These are phyloP conservation scores for Boletus sp. DNA, from an alignment of 1,284 basidiomycete genomes.

Conservation along the genomic window DNA sequence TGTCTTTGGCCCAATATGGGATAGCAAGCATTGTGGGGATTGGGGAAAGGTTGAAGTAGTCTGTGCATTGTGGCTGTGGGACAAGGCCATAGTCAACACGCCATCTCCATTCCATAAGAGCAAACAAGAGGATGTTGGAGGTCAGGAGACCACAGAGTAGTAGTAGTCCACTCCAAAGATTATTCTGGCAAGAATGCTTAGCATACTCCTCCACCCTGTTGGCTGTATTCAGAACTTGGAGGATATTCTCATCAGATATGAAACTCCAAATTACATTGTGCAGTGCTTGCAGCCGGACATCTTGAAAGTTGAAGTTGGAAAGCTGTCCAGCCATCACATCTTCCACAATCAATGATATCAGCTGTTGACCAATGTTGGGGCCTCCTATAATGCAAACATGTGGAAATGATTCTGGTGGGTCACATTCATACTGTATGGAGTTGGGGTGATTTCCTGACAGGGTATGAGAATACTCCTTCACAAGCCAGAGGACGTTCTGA, in stretches of 20 bases:
- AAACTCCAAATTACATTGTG: slow-evolving; percentile 21
- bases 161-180: slow-evolving; percentile 36
- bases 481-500: slow-evolving; percentile 38
- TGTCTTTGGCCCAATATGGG: slow-evolving; percentile 37
- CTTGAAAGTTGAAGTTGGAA: slow-evolving; percentile 14
- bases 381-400: slow-evolving; percentile 29
- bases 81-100: slow-evolving; percentile 50
- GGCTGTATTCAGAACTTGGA: slow-evolving; percentile 16
- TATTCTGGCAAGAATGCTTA: slow-evolving; percentile 1
- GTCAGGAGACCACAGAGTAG: slow-evolving; percentile 45
- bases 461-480: slow-evolving; percentile 5
- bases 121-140: slow-evolving; percentile 40
- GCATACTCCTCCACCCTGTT: slow-evolving; percentile 15
- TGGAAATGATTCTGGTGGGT: slow-evolving; percentile 25
- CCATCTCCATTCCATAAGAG: slow-evolving; percentile 43
- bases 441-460: slow-evolving; percentile 7
- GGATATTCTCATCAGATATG: slow-evolving; percentile 13
- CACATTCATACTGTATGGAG: slow-evolving; percentile 8
- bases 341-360: slow-evolving; percentile 23
- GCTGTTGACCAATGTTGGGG: slow-evolving; percentile 9
- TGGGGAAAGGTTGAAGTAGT: slow-evolving; percentile 8
- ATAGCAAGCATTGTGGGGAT: slow-evolving; percentile 41
- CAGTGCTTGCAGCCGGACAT: slow-evolving; percentile 5
- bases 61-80: fast-evolving
- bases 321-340: slow-evolving; percentile 28